Evolutionary conservation across 2,329 filamentous ascomycete genomes (phyloP), one percentile per base, ranked within the genome.

Genomic region (Pseudocercospora fijiensis): DNA sequence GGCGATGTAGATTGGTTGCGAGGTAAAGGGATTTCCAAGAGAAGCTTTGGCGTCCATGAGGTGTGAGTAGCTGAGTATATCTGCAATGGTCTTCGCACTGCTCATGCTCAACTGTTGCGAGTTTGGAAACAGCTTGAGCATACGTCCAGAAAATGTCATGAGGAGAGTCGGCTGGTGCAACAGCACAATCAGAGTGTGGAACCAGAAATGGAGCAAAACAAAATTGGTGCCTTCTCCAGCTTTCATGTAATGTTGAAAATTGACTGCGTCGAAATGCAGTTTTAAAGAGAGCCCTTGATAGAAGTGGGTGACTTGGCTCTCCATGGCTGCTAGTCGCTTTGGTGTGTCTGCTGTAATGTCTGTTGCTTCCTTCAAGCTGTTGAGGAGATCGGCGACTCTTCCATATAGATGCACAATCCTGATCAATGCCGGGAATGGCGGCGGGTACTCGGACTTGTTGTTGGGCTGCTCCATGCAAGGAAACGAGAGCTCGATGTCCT

Each of bases 1-100:
- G 0, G 92, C 92, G 65, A 96, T 94, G 71, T 96, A 96, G 72
- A 96, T 96, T 0, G 92, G 92, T 76, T 96, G 92, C 55, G 90
- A 80, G 0, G 91, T 95, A 69, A 96, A 96, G 0, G 92, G 92
- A 64, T 95, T 96, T 1, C 91, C 91, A 33, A 93, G 88, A 61
- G 93, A 91, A 70, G 91, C 93, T 75, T 91, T 92, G 0, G 90
- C 87, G 74, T 96, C 91, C 58, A 95, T 91, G 9, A 96, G 79
- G 73, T 96, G 91, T 0, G 91, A 90, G 75, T 96, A 96, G 0
- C 90, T 89, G 8, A 96, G 78, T 16, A 96, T 96, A 71, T 96
- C 92, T 33, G 91, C 91, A 65, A 96, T 95, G 0, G 92, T 96
- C 79, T 96, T 96, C 11, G 92, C 92, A 24, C 91, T 94, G 13